phyloP scores from a whole-genome alignment of 2,329 filamentous ascomycete genomes.

The Paraphaeosphaeria minitans region DNA sequence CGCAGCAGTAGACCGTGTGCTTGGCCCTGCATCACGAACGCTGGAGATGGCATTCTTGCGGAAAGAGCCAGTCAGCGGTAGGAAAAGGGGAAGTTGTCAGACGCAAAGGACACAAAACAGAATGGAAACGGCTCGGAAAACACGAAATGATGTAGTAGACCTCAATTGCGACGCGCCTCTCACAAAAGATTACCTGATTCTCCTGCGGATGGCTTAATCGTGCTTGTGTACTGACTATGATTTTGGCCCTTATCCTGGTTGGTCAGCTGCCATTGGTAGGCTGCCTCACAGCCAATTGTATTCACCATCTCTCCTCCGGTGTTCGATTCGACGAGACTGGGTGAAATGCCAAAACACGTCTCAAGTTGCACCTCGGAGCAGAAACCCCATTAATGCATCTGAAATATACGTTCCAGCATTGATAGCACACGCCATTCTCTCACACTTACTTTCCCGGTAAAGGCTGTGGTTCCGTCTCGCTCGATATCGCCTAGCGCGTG shows the following conservation, averaged over 20 bases:
- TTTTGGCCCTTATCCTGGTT: not conserved
- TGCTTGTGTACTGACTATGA: not conserved
- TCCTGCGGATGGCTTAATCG: not conserved
- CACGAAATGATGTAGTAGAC: not conserved
- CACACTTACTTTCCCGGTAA: constrained; percentile 10
- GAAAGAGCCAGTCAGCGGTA: too few relatives aligned
- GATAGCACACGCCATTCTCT: constrained; percentile 20
- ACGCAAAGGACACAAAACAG: not conserved
- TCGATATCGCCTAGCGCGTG: constrained; percentile 9
- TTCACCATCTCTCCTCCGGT: not conserved
- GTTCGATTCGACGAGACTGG: not conserved
- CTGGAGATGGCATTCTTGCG: too few relatives aligned
- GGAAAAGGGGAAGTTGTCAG: not conserved
- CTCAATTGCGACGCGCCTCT: not conserved
- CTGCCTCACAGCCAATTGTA: not conserved
- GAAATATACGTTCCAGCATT: constrained; percentile 24
- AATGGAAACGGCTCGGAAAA: not conserved
- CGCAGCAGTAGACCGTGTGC: constrained; percentile 17
- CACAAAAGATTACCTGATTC: not conserved
- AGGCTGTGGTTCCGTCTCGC: constrained; percentile 1
- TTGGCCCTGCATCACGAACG: not conserved
- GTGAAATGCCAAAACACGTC: not conserved
- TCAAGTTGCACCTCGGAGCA: not conserved
- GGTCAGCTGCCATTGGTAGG: not conserved
- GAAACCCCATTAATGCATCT: not conserved